Evolutionary conservation across 768 basidiomycete genomes (phyloP), one percentile per base, ranked within the genome.

Genomic region (Tricholoma flavovirens): DNA sequence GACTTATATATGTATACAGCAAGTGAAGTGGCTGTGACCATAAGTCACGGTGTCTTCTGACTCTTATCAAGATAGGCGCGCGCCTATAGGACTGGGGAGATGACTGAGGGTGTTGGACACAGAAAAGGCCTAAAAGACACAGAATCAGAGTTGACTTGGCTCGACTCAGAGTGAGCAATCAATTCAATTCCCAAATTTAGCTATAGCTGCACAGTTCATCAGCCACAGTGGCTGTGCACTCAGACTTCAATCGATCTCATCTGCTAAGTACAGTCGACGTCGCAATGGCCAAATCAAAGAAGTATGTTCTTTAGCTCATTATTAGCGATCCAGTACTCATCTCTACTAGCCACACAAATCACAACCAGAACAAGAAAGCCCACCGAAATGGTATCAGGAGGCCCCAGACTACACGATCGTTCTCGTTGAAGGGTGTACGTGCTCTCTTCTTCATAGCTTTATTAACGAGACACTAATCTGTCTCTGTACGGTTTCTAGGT

Each of bases 371-470:
- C 81, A 86, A 84, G 75, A 98, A 97, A 84, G 93, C 96, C 62
- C 96, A 98, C 81, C 84, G 90, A 62, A 98, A 98, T 80, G 96
- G 95, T 68, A 96, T 98, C 79, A 93, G 89, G 78, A 83, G 80
- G 72, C 88, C 92, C 53, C 75, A 79, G 72, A 79, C 82, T 56
- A 78, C 83, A 70, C 82, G 85, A 66, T 83, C 88, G 64, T 82
- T 87, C 63, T 94, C 90, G 35, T 66, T 90, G 79, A 93, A 84
- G 78, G 95, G 94, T 83, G 96, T 98, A 82, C 60, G 92, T 88
- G 5, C 53, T 38, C 43, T 53, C 55, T n/a, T 54, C 9, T 56
- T 55, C 42, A 32, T 55, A 22, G 21, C 4, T 14, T 9, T 26
- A 15, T 48, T 15, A 49, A 29, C n/a, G 11, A 30, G 26, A n/a